phyloP scores from a whole-genome alignment of 768 basidiomycete genomes.

The Auriscalpium orientale region DNA sequence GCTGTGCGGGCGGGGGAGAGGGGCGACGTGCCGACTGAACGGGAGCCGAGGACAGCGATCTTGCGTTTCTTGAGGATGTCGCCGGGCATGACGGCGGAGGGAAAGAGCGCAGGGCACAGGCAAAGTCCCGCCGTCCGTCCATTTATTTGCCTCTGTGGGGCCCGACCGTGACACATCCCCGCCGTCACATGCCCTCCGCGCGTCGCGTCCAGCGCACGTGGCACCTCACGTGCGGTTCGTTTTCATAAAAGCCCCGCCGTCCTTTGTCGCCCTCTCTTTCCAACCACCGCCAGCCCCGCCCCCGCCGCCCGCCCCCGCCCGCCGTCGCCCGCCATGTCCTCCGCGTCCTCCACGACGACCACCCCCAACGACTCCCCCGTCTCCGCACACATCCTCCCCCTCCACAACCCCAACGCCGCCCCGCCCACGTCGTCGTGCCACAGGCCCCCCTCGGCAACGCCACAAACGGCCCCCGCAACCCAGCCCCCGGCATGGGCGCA shows the following conservation, averaged over 20 bases:
- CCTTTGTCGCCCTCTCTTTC: not conserved
- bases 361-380: conserved; percentile 64
- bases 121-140: not conserved
- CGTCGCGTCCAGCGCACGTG: not conserved
- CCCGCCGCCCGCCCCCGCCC: not conserved
- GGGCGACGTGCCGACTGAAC: conserved; percentile 70
- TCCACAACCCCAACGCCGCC: conserved; percentile 82
- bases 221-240: not conserved
- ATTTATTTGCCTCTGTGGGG: not conserved
- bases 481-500: conserved; percentile 69
- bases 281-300: not conserved
- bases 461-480: conserved; percentile 42
- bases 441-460: conserved; percentile 74
- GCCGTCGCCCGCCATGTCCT: not conserved
- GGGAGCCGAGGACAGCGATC: conserved; percentile 81
- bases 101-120: conserved; percentile 3
- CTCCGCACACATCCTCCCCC: conserved; percentile 56
- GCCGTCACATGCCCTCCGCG: not conserved
- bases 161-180: not conserved
- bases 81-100: conserved; percentile 22
- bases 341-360: conserved; percentile 45
- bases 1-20: conserved; percentile 14
- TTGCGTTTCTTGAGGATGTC: conserved; percentile 68
- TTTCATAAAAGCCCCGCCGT: not conserved
- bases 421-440: conserved; percentile 67